phyloP scores from a whole-genome alignment of 2,329 filamentous ascomycete genomes.

The Epichloe bromicola region DNA sequence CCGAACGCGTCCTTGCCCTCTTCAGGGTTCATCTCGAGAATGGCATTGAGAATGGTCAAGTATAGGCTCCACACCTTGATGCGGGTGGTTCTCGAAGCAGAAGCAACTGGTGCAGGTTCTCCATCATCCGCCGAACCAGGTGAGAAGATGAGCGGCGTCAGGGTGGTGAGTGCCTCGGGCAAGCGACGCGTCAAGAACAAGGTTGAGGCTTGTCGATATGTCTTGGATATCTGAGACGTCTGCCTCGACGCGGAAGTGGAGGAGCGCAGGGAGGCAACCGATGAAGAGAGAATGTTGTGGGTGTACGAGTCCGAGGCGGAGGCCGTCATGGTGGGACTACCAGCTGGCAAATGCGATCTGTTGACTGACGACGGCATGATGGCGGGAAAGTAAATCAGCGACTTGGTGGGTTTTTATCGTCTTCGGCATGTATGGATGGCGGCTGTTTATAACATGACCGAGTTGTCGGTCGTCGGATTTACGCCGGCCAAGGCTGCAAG shows the following conservation, averaged over 20 bases:
- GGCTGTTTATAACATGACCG: background rate
- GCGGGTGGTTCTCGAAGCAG: conserved; percentile 66
- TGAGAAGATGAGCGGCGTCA: conserved; percentile 68
- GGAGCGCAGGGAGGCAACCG: conserved; percentile 57
- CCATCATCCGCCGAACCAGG: conserved; percentile 33
- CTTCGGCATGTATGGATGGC: background rate
- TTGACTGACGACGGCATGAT: conserved; percentile 32
- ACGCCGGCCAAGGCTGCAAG: background rate
- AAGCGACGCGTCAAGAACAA: conserved; percentile 89
- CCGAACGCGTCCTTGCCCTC: conserved; percentile 87
- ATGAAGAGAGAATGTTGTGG: conserved; percentile 45
- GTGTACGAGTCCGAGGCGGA: conserved; percentile 28
- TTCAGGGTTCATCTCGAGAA: conserved; percentile 76
- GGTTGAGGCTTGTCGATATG: conserved; percentile 86
- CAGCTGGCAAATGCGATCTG: conserved; percentile 29
- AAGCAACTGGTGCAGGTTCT: conserved; percentile 60
- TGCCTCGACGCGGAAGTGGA: conserved; percentile 48
- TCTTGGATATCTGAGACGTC: conserved; percentile 69
- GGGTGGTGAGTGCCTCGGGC: conserved; percentile 74
- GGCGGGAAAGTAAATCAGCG: background rate
- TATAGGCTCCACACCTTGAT: conserved; percentile 98
- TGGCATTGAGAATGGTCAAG: conserved; percentile 80
- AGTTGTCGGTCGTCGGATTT: background rate
- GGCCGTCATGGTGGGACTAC: conserved; percentile 30
- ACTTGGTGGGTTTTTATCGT: background rate